These are phyloP conservation scores for Botryotinia globosa DNA, from an alignment of 2,329 filamentous ascomycete genomes.

Conservation along the genomic window DNA sequence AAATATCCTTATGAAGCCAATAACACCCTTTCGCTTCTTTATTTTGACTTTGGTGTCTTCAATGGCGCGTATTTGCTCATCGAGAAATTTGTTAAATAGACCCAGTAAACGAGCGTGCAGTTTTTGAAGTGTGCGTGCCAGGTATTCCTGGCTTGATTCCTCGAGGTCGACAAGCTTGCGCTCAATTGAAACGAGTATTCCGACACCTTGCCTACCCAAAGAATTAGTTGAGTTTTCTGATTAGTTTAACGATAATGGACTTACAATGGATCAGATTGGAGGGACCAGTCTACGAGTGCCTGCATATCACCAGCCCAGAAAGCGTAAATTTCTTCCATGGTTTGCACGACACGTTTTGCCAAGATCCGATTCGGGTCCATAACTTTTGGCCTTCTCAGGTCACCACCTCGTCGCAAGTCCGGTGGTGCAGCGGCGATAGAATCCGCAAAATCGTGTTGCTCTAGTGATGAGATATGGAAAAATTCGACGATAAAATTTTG, in stretches of 20 bases:
- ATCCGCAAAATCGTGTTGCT: slow-evolving; percentile 80
- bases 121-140: slow-evolving; percentile 75
- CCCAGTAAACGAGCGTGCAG: slow-evolving; percentile 71
- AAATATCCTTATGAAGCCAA: slow-evolving; percentile 91
- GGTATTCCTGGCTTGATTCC: slow-evolving; percentile 90
- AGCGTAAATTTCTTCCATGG: slow-evolving; percentile 85
- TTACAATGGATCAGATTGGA: slow-evolving; percentile 77
- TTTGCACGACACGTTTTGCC: slow-evolving; percentile 77
- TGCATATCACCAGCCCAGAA: slow-evolving; percentile 79
- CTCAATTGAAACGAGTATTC: slow-evolving; percentile 77
- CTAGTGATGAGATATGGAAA: slow-evolving; percentile 87
- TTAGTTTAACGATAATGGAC: slow-evolving; percentile 39
- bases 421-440: slow-evolving; percentile 65
- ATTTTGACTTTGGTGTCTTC: slow-evolving; percentile 99
- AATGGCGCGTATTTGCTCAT: slow-evolving; percentile 91
- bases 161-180: slow-evolving; percentile 74
- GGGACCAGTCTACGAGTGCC: slow-evolving; percentile 77
- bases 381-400: slow-evolving; percentile 69
- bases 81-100: slow-evolving; percentile 83
- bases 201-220: slow-evolving; percentile 72
- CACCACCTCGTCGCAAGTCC: slow-evolving; percentile 65
- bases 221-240: slow-evolving; percentile 25
- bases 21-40: slow-evolving; percentile 96
- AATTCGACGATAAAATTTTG: slow-evolving; percentile 98
- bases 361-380: slow-evolving; percentile 88